Evolutionary conservation across 2,329 filamentous ascomycete genomes (phyloP), one percentile per base, ranked within the genome.

Genomic region (Penicillium aurantiogriseum): DNA sequence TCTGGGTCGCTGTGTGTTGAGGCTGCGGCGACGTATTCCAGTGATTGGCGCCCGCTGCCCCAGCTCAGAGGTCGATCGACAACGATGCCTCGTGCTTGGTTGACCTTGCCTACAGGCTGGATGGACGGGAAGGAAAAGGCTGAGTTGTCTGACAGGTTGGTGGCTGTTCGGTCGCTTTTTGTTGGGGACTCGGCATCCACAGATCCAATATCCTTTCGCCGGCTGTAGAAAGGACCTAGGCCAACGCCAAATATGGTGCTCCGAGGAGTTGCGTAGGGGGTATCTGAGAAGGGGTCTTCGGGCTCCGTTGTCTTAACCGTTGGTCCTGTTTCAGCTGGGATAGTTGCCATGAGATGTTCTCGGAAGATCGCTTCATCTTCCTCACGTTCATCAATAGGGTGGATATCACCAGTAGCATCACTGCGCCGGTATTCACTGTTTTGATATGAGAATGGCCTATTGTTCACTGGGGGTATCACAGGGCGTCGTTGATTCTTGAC

Each of bases 351-450:
- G 2, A 67, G 45, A 21, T 57, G 55, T 51, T 67, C 65, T 29
- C 63, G 56, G 54, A 66, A 58, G 17, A 60, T 57, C 1, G 77
- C 76, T 56, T 84, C 82, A 50, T 85, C 82, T 60, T 87, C 85
- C 57, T 87, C 85, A 13, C 80, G 74, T 67, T 86, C 83, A 38
- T 86, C 84, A 45, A 88, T 88, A 0, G 84, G 83, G 66, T 86
- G 85, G 27, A 88, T 88, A 25, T 78, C 75, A 3, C 81, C 80
- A 33, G 81, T 80, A 8, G 78, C 78, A 19, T 80, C 77, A 56
- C 75, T 79, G 33, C 78, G 71, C 50, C 81, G 76, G 43, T 73
- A 75, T 50, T 83, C 80, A 33, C 82, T 80, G 63, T 80, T 82
- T 21, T 49, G 54, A 23, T 42, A 77, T 6, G 67, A 59, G 40